A percentile compares a stretch with the other conserved stretches of the same genome.
These are phyloP conservation scores for Rhododendron griersonianum DNA, from an alignment of 148 eudicot genomes.

Conservation along the genomic window DNA sequence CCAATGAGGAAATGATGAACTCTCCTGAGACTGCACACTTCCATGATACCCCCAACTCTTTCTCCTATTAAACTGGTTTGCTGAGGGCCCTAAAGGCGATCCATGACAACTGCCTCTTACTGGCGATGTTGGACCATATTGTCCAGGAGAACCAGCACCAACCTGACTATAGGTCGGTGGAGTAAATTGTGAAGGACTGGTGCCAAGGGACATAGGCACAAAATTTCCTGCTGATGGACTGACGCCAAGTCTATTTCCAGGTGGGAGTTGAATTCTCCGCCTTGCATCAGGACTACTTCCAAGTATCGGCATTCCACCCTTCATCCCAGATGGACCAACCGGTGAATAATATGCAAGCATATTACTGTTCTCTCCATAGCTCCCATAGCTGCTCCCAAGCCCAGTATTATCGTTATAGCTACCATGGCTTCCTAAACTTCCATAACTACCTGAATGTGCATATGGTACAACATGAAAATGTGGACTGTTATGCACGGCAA, in stretches of 20 bases:
- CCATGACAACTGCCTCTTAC: slow-evolving; percentile 77
- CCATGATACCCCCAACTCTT: slow-evolving; percentile 64
- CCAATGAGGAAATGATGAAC: slow-evolving; percentile 45
- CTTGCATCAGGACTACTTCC: slow-evolving; percentile 88
- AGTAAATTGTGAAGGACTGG: slow-evolving; percentile 97
- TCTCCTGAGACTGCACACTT: slow-evolving; percentile 51
- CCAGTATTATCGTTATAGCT: slow-evolving; percentile 77
- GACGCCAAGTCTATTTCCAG: slow-evolving; percentile 61
- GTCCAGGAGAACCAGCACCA: slow-evolving; percentile 75
- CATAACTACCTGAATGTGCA: slow-evolving; percentile 79
- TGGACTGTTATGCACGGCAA: slow-evolving; percentile 47
- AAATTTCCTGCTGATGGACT: slow-evolving; percentile 78
- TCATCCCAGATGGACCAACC: slow-evolving; percentile 74
- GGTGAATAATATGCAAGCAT: slow-evolving; percentile 80
- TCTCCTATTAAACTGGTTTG: slow-evolving; percentile 64
- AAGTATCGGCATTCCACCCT: slow-evolving; percentile 57
- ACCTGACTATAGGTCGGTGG: slow-evolving; percentile 68
- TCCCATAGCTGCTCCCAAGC: slow-evolving; percentile 84
- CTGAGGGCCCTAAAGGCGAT: slow-evolving; percentile 78
- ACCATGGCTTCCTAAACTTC: slow-evolving; percentile 95
- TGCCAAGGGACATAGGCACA: slow-evolving; percentile 84
- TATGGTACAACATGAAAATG: slow-evolving; percentile 59
- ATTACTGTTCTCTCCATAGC: slow-evolving; percentile 81
- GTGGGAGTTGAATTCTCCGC: slow-evolving; percentile 52
- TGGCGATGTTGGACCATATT: slow-evolving; percentile 75